Evolutionary conservation across 176 grass and related monocot genomes (phyloP).

Genomic region (Bolboschoenus planiculmis): DNA sequence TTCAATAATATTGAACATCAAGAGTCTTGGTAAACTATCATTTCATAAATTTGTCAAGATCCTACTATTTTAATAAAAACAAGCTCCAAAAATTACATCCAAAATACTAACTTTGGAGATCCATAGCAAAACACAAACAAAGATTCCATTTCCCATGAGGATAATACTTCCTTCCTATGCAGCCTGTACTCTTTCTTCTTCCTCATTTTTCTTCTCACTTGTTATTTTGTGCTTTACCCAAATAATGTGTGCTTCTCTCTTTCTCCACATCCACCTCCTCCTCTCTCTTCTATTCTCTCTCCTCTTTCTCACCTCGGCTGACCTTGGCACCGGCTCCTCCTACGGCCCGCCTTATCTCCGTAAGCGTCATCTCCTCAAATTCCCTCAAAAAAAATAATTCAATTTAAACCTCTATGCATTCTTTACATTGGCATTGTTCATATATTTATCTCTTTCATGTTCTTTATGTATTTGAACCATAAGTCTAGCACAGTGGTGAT

Average conservation of each 20-base stretch:
- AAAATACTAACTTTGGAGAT: background rate
- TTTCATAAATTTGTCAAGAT: background rate
- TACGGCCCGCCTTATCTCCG: slow-evolving; percentile 45
- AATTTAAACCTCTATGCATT: background rate
- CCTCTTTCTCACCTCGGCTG: slow-evolving; percentile 12
- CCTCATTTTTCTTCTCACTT: background rate
- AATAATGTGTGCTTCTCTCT: slow-evolving; percentile 10
- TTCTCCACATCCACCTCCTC: background rate
- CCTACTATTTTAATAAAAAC: background rate
- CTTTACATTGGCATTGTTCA: background rate
- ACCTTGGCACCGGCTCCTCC: slow-evolving; percentile 44
- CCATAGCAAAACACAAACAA: background rate
- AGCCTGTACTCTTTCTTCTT: background rate
- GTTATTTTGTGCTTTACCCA: background rate
- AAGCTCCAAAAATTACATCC: background rate
- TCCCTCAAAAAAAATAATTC: background rate
- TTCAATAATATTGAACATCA: background rate
- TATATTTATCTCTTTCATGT: background rate
- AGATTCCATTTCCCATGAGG: background rate
- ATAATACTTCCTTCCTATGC: background rate
- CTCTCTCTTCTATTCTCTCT: slow-evolving; percentile 9
- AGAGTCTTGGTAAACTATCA: background rate
- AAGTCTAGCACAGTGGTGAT: too few relatives aligned
- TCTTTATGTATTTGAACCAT: background rate
- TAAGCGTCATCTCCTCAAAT: slow-evolving; percentile 19